Conservation (phyloP, 208 protist genomes). For the Leishmania arabica region DNA sequence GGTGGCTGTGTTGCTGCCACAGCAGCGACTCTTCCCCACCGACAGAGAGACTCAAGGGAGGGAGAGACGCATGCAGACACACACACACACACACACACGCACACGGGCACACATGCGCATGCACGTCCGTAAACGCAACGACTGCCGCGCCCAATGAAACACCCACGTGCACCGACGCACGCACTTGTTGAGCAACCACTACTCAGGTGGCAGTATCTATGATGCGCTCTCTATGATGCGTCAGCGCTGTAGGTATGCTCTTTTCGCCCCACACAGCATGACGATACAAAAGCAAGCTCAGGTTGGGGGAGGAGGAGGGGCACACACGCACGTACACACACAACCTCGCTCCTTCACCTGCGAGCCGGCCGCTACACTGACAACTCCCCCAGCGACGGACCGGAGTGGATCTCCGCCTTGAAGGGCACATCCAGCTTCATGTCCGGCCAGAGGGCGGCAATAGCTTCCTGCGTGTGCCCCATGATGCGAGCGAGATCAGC, state of each 20-base stretch:
- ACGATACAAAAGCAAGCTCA: not conserved
- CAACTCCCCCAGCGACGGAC: slow-evolving; percentile 75
- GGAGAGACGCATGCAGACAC: not conserved
- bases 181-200: not conserved
- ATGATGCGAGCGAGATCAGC: slow-evolving; percentile 70
- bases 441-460: slow-evolving; percentile 78
- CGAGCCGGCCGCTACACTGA: not conserved
- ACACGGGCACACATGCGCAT: not conserved
- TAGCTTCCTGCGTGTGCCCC: slow-evolving; percentile 73
- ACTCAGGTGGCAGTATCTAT: not conserved
- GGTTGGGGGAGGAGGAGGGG: not conserved
- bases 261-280: not conserved
- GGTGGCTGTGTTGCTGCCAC: not conserved
- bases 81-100: not conserved
- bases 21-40: not conserved
- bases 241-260: not conserved
- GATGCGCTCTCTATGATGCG: slow-evolving; percentile 1
- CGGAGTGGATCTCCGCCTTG: slow-evolving; percentile 77
- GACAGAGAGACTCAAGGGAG: not conserved
- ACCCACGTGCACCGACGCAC: not conserved
- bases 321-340: not conserved
- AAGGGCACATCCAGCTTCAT: slow-evolving; percentile 90
- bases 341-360: not conserved
- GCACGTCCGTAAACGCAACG: not conserved
- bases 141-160: too few species aligned